Base-by-base conservation (phyloP, 805 yeast genomes). In the Brettanomyces anomalus region DNA sequence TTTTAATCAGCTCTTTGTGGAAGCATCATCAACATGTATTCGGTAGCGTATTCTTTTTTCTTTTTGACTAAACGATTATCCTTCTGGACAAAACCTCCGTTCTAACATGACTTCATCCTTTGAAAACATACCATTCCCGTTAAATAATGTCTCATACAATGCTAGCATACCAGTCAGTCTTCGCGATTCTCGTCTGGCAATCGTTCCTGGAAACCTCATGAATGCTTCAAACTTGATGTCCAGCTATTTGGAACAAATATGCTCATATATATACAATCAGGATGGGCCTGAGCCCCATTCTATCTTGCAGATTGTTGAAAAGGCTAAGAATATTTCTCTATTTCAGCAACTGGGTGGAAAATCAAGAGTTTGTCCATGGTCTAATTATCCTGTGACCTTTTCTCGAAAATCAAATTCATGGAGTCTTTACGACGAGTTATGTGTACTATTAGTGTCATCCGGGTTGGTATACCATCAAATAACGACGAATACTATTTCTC, bases 371-470 rank as follows among this genome's bases (percentile, higher is more conserved):
- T n/a, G 14, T n/a, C 57, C 58, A 2, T 56, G 61, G 60, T 21
- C 30, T 2, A 37, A 47, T 15, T 51, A 52, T 34, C 30, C 39
- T 7, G 33, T n/a, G n/a, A n/a, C n/a, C n/a, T n/a, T 33, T 4
- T 11, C 15, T 13, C 7, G 8, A 10, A 30, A 31, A 14, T 34
- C 30, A n/a, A 11, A 33, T 8, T 34, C 32, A 2, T 56, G 61
- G 61, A 35, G 50, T 2, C 41, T 54, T 2, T 51, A 49, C 40
- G 62, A 58, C 39, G 63, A 58, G 43, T 39, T 57, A 1, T 37
- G 50, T 3, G 51, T 41, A 6, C 31, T 49, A 3, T 49, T 54
- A 4, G 46, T 54, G 6, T 45, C 56, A 3, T 21, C 54, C 4
- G 37, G 51, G 5, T 41, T 45, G 16, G 46, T 52, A 4, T 50